Evolutionary conservation across 1,284 basidiomycete genomes (phyloP).

Genomic region (Melanopsichium pennsylvanicum): DNA sequence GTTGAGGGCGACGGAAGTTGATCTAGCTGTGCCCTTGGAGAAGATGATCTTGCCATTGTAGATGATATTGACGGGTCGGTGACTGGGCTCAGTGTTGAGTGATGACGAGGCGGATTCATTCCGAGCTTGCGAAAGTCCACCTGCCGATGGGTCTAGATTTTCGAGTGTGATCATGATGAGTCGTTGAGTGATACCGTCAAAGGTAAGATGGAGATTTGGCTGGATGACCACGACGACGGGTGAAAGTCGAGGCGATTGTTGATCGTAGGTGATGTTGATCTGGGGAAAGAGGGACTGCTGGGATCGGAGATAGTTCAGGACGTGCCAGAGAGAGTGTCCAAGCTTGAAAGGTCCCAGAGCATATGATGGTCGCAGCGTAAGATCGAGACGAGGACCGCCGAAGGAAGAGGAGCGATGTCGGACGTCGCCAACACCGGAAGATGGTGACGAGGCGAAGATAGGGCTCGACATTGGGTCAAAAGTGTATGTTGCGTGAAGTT

Average conservation of each 20-base stretch:
- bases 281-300: constrained; percentile 44
- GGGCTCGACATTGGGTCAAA: constrained; percentile 36
- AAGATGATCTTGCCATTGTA: constrained; percentile 42
- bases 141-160: constrained; percentile 11
- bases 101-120: neutral
- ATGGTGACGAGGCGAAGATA: constrained; percentile 18
- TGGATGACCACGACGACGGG: constrained; percentile 36
- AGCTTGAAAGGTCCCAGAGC: constrained; percentile 46
- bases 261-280: constrained; percentile 41
- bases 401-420: constrained; percentile 29
- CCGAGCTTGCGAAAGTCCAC: neutral
- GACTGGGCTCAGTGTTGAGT: constrained; percentile 13
- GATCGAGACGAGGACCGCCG: constrained; percentile 27
- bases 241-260: constrained; percentile 21
- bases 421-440: neutral
- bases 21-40: constrained; percentile 9
- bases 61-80: constrained; percentile 35
- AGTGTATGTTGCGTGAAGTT: neutral
- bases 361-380: constrained; percentile 31
- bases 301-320: constrained; percentile 47
- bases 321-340: constrained; percentile 51
- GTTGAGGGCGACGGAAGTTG: constrained; percentile 22
- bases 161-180: constrained; percentile 46
- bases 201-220: constrained; percentile 42
- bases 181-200: constrained; percentile 32